Base-by-base conservation (phyloP, 2,329 filamentous ascomycete species). In the Cordyceps cicadae region DNA sequence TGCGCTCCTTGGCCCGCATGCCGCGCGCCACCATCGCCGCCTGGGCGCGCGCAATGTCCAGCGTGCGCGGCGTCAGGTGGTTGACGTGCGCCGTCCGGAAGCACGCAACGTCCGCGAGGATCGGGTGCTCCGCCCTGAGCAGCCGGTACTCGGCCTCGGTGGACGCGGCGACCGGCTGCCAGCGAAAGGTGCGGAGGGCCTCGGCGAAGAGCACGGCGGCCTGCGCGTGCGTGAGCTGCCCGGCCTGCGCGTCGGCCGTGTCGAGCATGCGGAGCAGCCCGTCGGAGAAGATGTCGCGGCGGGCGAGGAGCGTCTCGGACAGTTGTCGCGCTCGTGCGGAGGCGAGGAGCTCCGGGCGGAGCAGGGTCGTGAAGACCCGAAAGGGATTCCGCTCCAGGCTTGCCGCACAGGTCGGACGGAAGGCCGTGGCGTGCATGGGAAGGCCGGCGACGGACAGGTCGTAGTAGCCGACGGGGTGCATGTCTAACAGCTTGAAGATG, bases 401-500 rank as follows among this genome's bases (percentile, higher is more conserved):
- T 2, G 68, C 64, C 0, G 62, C 56, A 5, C 65, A 69, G 0
- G 66, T 69, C 0, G 79, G 78, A 2, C 80, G 75, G 62, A 83
- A 83, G 9, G 75, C 77, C 0, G 80, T 82, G 1, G 79, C 79
- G 59, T 82, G 79, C 67, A 82, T 74, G 0, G 80, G 80, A 15
- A 83, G 69, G 0, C 75, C 74, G 3, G 75, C 79, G 0, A 74
- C 65, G 0, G 73, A 74, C 0, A 82, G 70, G 59, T 83, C 79
- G 62, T 82, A 82, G 65, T 82, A 81, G 0, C 78, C 79, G 0
- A 82, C 78, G 0, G 80, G 72, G 24, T 75, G 65, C 74, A 82
- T 77, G 5, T 76, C 78, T 60, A 82, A 68, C 2, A 81, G 61
- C 0, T 70, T 69, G 61, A 82, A 81, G 32, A 82, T 66, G 9